Percentiles rank a stretch among this genome's conserved stretches.
phyloP scores from a whole-genome alignment of 441 rosid genomes.

The Euphorbia schlechtendalii region DNA sequence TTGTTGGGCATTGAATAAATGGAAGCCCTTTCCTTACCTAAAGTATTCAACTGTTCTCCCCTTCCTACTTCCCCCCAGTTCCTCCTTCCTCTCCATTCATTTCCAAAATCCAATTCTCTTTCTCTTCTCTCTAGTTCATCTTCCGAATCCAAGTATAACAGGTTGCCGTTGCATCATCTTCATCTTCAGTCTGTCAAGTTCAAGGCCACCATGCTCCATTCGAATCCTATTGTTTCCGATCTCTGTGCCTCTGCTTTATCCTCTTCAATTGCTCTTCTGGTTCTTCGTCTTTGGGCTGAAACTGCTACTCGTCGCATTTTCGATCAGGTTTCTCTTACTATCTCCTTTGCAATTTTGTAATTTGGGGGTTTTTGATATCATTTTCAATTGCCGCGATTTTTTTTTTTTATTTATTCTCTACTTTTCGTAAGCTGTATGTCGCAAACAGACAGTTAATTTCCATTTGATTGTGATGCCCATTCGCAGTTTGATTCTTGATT shows the following conservation, averaged over 20 bases:
- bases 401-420: neutral
- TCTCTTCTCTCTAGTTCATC: neutral
- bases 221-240: constrained; percentile 49
- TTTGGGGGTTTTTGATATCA: neutral
- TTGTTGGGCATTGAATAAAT: too few species aligned
- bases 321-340: constrained; percentile 42
- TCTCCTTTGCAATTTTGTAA: neutral
- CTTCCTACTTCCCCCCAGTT: neutral
- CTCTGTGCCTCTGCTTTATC: constrained; percentile 40
- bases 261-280: constrained; percentile 40
- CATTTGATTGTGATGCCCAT: too few species aligned
- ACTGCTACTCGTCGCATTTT: constrained; percentile 59
- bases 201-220: constrained; percentile 39
- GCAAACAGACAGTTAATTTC: too few species aligned
- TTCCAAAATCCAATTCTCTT: neutral
- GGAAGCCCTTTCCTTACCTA: too few species aligned
- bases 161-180: neutral
- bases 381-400: neutral
- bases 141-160: neutral
- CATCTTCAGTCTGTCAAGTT: constrained; percentile 12
- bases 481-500: too few species aligned
- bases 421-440: too few species aligned
- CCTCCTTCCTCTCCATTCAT: neutral
- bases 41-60: neutral
- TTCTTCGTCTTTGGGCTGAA: constrained; percentile 56